Evolutionary conservation across 1,284 basidiomycete species (phyloP), one percentile per base, ranked within the genome.

Genomic region (Cryptococcus amylolentus): DNA sequence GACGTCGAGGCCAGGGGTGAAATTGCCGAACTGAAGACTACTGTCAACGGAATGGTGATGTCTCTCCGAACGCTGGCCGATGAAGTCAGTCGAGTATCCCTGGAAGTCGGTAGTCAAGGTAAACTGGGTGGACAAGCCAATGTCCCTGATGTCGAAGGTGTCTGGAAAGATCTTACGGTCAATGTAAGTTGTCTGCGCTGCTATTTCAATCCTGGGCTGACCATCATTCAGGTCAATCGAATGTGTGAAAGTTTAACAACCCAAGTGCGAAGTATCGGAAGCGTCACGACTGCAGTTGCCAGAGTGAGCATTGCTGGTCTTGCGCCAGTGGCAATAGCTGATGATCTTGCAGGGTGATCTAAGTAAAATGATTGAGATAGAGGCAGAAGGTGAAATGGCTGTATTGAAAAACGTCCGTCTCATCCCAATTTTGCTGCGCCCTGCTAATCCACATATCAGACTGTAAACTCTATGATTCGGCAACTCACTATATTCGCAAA

Each of bases 41-140:
- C 93, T 39, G 93, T 99, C 75, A 98, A 98, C 73, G 89, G 89
- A 76, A 98, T 97, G 96, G 92, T 95, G 44, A 87, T 93, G 62
- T 82, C 89, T 69, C 81, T 98, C 39, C 84, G 94, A 54, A 84
- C 89, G 56, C 80, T 98, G 57, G 94, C 96, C 40, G 91, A 91
- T 27, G 96, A 98, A 79, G 95, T 98, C 57, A 96, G 93, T 26
- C 83, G 95, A 56, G 96, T 98, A 44, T 95, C 94, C 4, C 81
- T 93, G 51, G 91, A 96, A 81, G 93, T 96, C 75, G 92, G 92
- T 65, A 88, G 84, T 47, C 83, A 86, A 81, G 93, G 92, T 53
- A 92, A 92, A 77, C 80, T 96, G 61, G 93, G 93, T 67, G 91
- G 92, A 55, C 88, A 73, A 61, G 93, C 92, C 5, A 83, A 89